Conservation (phyloP, 2,329 filamentous ascomycete genomes). For the Calonectria honghensis region DNA sequence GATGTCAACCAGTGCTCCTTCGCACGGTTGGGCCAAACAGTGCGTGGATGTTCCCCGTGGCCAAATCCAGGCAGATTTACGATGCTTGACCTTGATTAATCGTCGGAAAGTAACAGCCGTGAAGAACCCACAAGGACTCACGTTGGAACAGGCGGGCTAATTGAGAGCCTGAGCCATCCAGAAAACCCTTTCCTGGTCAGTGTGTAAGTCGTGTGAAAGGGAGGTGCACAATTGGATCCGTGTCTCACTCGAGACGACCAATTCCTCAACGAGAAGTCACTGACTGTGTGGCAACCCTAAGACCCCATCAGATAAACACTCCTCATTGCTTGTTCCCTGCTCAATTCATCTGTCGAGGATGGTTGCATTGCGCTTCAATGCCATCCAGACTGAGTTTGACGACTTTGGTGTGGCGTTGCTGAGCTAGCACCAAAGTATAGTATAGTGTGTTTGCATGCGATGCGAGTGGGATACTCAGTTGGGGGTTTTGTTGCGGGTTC, state of each 20-base stretch:
- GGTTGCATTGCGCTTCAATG: slow-evolving; percentile 33
- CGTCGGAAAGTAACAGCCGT: slow-evolving; percentile 19
- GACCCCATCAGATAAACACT: slow-evolving; percentile 21
- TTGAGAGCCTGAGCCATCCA: slow-evolving; percentile 14
- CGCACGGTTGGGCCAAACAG: slow-evolving; percentile 1
- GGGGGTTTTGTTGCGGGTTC: slow-evolving; percentile 31
- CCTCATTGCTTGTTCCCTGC: slow-evolving; percentile 26
- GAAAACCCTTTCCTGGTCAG: neutral
- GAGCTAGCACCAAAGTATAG: slow-evolving; percentile 30
- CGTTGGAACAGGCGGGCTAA: neutral
- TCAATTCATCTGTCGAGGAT: slow-evolving; percentile 33
- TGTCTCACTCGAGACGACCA: slow-evolving; percentile 32
- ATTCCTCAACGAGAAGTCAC: slow-evolving; percentile 8
- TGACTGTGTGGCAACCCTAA: slow-evolving; percentile 23
- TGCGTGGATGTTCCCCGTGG: slow-evolving; percentile 23
- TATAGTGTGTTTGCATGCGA: slow-evolving; percentile 33
- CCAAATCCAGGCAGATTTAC: slow-evolving; percentile 6
- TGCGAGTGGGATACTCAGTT: slow-evolving; percentile 27
- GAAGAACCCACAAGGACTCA: slow-evolving; percentile 6
- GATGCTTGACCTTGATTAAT: slow-evolving; percentile 34
- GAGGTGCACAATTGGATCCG: slow-evolving; percentile 14
- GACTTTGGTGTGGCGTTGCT: slow-evolving; percentile 6
- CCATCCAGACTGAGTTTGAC: slow-evolving; percentile 27
- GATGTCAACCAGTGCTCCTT: slow-evolving; percentile 12
- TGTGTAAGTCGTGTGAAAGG: slow-evolving; percentile 30